Conservation (phyloP, 306 rosid genomes). For the Argentina anserina region DNA sequence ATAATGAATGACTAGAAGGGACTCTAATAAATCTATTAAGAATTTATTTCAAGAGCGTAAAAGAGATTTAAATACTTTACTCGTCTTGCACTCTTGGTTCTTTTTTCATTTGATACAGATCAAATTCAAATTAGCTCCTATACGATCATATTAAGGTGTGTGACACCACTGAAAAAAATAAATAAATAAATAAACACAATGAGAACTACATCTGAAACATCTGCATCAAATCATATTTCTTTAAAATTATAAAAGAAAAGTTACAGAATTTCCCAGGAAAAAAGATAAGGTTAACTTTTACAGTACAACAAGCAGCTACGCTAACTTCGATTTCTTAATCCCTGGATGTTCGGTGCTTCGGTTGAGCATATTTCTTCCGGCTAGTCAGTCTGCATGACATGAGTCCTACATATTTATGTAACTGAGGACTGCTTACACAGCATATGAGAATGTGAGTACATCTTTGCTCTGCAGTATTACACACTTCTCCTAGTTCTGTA, state of each 20-base stretch:
- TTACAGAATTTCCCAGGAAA: background rate
- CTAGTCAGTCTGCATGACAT: slow-evolving; percentile 2
- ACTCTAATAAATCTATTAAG: too few species aligned
- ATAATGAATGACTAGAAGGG: too few species aligned
- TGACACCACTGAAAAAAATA: too few species aligned
- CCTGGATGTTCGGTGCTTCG: background rate
- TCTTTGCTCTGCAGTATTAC: slow-evolving; percentile 1
- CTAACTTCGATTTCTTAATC: background rate
- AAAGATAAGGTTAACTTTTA: background rate
- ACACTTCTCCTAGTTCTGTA: slow-evolving; percentile 46
- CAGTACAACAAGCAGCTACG: background rate
- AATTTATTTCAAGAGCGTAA: too few species aligned
- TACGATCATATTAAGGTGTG: too few species aligned
- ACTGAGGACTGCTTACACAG: background rate
- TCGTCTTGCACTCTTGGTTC: too few species aligned
- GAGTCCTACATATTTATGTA: background rate
- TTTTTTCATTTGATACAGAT: too few species aligned
- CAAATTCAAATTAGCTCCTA: too few species aligned
- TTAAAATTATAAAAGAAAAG: background rate
- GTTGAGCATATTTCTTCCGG: background rate
- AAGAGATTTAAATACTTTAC: too few species aligned
- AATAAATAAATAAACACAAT: too few species aligned
- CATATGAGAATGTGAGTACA: background rate
- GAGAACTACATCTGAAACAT: background rate
- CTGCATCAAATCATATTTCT: background rate